These are phyloP conservation scores for Amphichorda felina DNA, from an alignment of 2,329 filamentous ascomycete genomes.

Conservation along the genomic window DNA sequence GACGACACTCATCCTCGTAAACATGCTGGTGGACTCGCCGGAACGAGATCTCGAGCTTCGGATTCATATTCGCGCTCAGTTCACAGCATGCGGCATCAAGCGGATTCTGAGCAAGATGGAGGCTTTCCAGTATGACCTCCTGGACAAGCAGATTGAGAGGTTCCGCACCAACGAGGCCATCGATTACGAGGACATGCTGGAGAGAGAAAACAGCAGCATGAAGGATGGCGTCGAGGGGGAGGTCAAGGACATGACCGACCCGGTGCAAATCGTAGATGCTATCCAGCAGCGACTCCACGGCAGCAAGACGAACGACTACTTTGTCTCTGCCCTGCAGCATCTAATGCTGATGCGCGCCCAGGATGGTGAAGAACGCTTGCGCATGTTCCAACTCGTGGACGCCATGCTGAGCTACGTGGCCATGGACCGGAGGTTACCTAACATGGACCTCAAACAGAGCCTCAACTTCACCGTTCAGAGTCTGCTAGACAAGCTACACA, in stretches of 20 bases:
- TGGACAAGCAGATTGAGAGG: slow-evolving; percentile 94
- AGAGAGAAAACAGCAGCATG: slow-evolving; percentile 81
- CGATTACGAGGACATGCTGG: slow-evolving; percentile 95
- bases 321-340: slow-evolving; percentile 89
- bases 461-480: slow-evolving; percentile 96
- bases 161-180: slow-evolving; percentile 92
- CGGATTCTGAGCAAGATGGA: slow-evolving; percentile 95
- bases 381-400: slow-evolving; percentile 96
- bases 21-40: slow-evolving; percentile 89
- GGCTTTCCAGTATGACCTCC: slow-evolving; percentile 92
- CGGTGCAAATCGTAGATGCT: slow-evolving; percentile 84
- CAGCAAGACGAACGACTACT: slow-evolving; percentile 85
- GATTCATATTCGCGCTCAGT: slow-evolving; percentile 90
- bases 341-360: slow-evolving; percentile 85
- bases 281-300: slow-evolving; percentile 78
- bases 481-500: slow-evolving; percentile 89
- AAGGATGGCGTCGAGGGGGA: slow-evolving; percentile 80
- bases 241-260: slow-evolving; percentile 84
- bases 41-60: slow-evolving; percentile 81
- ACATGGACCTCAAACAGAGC: slow-evolving; percentile 96
- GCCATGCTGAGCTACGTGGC: slow-evolving; percentile 98
- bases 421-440: slow-evolving; percentile 89
- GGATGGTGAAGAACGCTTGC: slow-evolving; percentile 79
- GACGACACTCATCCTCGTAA: slow-evolving; percentile 86
- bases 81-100: slow-evolving; percentile 91